These are phyloP conservation scores for Hypomyces rosellus DNA, from an alignment of 2,329 filamentous ascomycete genomes.

Conservation along the genomic window DNA sequence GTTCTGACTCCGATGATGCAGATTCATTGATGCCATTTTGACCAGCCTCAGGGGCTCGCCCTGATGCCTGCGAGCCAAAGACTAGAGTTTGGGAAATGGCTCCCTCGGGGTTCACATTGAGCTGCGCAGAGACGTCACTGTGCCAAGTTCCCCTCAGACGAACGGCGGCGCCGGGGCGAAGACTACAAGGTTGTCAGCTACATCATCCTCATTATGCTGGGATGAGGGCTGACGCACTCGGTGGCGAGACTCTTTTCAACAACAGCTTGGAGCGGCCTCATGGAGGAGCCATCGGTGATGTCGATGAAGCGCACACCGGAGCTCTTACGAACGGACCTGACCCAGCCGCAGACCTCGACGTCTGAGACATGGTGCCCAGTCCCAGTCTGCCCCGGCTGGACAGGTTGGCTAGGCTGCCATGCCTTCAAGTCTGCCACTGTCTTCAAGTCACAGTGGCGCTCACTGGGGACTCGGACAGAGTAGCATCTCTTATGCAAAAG, in stretches of 20 bases:
- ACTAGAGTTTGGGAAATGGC: not conserved
- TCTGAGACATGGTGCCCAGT: slow-evolving; percentile 29
- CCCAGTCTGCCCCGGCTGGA: not conserved
- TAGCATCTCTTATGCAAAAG: slow-evolving; percentile 20
- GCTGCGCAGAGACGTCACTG: slow-evolving; percentile 14
- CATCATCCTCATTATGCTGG: slow-evolving; percentile 1
- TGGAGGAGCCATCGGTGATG: slow-evolving; percentile 79
- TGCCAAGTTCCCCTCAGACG: slow-evolving; percentile 71
- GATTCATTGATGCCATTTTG: slow-evolving; percentile 4
- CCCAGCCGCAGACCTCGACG: slow-evolving; percentile 67
- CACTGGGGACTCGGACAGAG: slow-evolving; percentile 26
- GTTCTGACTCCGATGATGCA: slow-evolving; percentile 3
- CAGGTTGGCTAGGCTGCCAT: slow-evolving; percentile 36
- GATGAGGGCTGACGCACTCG: slow-evolving; percentile 49
- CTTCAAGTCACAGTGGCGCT: slow-evolving; percentile 27
- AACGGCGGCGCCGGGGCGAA: slow-evolving; percentile 77
- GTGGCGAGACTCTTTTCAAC: slow-evolving; percentile 64
- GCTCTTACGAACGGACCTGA: slow-evolving; percentile 80
- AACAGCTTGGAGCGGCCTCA: slow-evolving; percentile 73
- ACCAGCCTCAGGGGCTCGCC: not conserved
- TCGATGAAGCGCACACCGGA: slow-evolving; percentile 79
- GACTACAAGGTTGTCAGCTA: slow-evolving; percentile 39
- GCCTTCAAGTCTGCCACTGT: slow-evolving; percentile 52
- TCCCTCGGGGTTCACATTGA: slow-evolving; percentile 2
- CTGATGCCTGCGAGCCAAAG: too few species aligned